A percentile compares a stretch with the other conserved stretches of the same genome.
These are phyloP conservation scores for Boletus tylopilopsis DNA, from an alignment of 768 basidiomycete genomes.

Conservation along the genomic window DNA sequence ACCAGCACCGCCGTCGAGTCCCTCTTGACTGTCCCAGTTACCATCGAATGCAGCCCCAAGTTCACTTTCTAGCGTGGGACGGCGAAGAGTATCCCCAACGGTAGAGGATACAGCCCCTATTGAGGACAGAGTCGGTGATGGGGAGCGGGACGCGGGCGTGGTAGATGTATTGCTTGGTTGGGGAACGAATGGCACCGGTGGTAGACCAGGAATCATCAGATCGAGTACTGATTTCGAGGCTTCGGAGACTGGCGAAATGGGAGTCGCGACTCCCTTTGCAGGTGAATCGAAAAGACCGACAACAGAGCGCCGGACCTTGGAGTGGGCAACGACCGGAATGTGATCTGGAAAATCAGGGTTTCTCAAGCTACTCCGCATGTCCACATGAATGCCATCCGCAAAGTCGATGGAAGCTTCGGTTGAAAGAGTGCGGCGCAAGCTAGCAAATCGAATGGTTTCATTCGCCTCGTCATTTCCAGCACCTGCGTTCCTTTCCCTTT, in stretches of 20 bases:
- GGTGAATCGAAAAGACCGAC: slow-evolving; percentile 57
- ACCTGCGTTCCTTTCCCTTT: slow-evolving; percentile 34
- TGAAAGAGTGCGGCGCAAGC: slow-evolving; percentile 25
- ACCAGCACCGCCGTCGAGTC: slow-evolving; percentile 22
- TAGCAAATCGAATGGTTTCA: slow-evolving; percentile 30
- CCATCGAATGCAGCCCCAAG: slow-evolving; percentile 49
- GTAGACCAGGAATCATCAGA: slow-evolving; percentile 34
- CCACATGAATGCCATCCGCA: slow-evolving; percentile 14
- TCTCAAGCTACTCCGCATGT: slow-evolving; percentile 26
- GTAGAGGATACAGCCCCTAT: slow-evolving; percentile 7
- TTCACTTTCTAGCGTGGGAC: slow-evolving; percentile 51
- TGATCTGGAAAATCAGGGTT: slow-evolving; percentile 11
- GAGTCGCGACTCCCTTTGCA: slow-evolving; percentile 7
- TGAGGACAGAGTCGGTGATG: slow-evolving; percentile 17
- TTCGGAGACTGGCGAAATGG: slow-evolving; percentile 13
- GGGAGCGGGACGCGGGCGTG: slow-evolving; percentile 13
- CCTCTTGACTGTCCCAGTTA: slow-evolving; percentile 12
- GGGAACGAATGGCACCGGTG: slow-evolving; percentile 32
- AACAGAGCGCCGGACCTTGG: slow-evolving; percentile 48
- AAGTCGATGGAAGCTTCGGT: slow-evolving; percentile 22
- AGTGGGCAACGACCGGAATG: slow-evolving; percentile 17
- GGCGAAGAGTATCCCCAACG: slow-evolving; percentile 10
- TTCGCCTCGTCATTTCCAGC: slow-evolving; percentile 28
- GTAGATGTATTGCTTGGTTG: slow-evolving; percentile 27
- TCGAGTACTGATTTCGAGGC: slow-evolving; percentile 21